Evolutionary conservation across 192 early-diverging fungal species (phyloP).

Genomic region (Podila epigama): DNA sequence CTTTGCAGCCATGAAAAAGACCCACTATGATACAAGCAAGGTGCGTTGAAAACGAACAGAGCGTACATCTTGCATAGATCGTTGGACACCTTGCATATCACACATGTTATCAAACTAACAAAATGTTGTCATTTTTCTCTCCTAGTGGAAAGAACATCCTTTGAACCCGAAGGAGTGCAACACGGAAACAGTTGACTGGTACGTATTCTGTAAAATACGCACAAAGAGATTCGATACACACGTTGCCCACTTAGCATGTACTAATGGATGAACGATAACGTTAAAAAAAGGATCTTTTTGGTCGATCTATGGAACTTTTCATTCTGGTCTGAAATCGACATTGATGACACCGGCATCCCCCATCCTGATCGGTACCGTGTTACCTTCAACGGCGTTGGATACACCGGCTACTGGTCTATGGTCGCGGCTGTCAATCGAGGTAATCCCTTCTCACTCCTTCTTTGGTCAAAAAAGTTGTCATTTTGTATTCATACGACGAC

Average conservation of each 20-base stretch:
- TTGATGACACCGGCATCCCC: slow-evolving; percentile 46
- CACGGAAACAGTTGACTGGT: slow-evolving; percentile 65
- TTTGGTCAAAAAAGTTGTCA: no score
- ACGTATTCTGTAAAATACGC: not conserved
- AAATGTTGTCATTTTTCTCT: not conserved
- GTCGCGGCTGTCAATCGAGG: slow-evolving; percentile 79
- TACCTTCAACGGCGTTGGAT: slow-evolving; percentile 56
- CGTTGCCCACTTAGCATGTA: no score
- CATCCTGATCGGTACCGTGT: slow-evolving; percentile 67
- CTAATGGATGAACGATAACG: not conserved
- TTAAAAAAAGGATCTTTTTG: slow-evolving; percentile 72
- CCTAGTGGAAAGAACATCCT: slow-evolving; percentile 47
- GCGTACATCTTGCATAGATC: no score
- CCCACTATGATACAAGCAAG: slow-evolving; percentile 62
- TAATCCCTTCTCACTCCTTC: no score
- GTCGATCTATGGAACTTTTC: slow-evolving; percentile 88
- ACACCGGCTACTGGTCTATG: slow-evolving; percentile 86
- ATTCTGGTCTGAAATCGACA: slow-evolving; percentile 78
- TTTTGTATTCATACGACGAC: not conserved
- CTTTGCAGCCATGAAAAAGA: slow-evolving; percentile 64
- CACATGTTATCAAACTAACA: no score
- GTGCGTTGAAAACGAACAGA: slow-evolving; percentile 12
- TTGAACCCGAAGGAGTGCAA: slow-evolving; percentile 71
- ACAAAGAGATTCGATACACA: no score
- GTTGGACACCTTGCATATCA: no score